Base-by-base conservation (phyloP, 2,329 filamentous ascomycete species). In the Penicillium freii region DNA sequence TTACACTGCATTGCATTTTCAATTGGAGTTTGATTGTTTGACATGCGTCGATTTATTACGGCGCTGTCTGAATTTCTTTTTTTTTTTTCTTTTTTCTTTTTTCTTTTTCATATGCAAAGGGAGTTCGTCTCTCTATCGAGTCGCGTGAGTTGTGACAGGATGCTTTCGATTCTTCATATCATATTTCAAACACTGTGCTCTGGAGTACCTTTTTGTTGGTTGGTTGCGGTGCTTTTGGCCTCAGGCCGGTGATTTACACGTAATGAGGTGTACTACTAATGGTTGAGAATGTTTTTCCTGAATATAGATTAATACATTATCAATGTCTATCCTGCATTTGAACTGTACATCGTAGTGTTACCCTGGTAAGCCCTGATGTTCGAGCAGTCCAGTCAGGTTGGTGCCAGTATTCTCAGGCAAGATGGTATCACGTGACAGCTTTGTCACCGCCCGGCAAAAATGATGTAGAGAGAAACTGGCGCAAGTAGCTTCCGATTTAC, bases 261-360 rank as follows among this genome's bases (percentile, higher is more conserved):
- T 58, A 60, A 58, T 61, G 57, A 53, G 61, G 44, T 51, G 64
- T 67, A 65, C 56, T 60, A 61, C 58, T 60, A 61, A 56, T 48
- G 51, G 51, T 60, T 21, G 57, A 48, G 44, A 49, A 49, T 39
- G 52, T 52, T 5, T 33, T 58, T 50, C 54, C 56, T 65, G 62
- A 58, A 65, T 57, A 67, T 65, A 66, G 59, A 66, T 36, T 66
- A 65, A 67, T 65, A 56, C 45, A 59, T 63, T 57, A 34, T 45
- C 55, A 43, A 47, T 47, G 44, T 13, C 23, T 43, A 1, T 4
- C 9, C 13, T 45, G 7, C 10, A 25, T 51, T 40, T 33, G 3
- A 10, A 29, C 1, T 19, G 3, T 54, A 38, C 5, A 42, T 31
- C 10, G 10, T 19, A 38, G 10, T 19, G 5, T 4, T 25, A 25